Percentiles rank a stretch among this genome's conserved stretches.
These are phyloP conservation scores for Limtongia smithiae DNA, from an alignment of 805 yeast species.

Conservation along the genomic window DNA sequence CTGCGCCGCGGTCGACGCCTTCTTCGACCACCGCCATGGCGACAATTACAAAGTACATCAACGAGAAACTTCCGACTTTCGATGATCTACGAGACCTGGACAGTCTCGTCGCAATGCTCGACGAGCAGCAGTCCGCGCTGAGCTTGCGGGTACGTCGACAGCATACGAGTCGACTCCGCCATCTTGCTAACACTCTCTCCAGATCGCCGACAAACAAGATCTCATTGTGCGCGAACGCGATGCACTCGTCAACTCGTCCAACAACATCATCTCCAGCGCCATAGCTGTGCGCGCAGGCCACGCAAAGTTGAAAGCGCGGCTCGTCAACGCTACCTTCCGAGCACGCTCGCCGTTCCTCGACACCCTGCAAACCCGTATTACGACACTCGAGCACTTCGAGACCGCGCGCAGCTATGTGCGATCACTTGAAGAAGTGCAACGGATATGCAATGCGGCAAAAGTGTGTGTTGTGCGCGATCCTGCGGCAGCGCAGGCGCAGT, in stretches of 20 bases:
- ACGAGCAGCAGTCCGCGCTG: constrained; percentile 15
- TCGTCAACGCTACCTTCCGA: constrained; percentile 5
- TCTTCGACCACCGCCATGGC: constrained; percentile 2
- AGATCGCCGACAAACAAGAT: constrained; percentile 14
- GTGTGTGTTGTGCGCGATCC: constrained; percentile 2
- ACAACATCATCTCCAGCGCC: constrained; percentile 1
- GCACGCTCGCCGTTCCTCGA: constrained; percentile 11
- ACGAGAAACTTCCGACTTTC: constrained; percentile 11
- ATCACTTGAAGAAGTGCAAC: constrained; percentile 3
- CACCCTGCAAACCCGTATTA: constrained; percentile 4
- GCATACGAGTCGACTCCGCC: no score
- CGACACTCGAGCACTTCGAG: constrained; percentile 10
- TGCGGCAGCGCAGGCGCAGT: constrained; percentile 4
- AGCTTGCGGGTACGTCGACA: constrained; percentile 10
- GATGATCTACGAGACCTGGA: constrained; percentile 17
- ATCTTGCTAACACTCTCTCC: neutral
- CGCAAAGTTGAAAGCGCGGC: constrained; percentile 4
- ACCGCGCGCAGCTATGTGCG: constrained; percentile 14
- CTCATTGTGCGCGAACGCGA: constrained; percentile 10
- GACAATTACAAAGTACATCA: constrained; percentile 18
- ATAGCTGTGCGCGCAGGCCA: neutral
- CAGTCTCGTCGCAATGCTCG: constrained; percentile 15
- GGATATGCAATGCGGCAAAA: constrained; percentile 11
- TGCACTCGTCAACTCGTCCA: constrained; percentile 5
- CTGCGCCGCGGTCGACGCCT: neutral